Conservation (phyloP, 805 yeast genomes). For the Ogataea ganodermae region DNA sequence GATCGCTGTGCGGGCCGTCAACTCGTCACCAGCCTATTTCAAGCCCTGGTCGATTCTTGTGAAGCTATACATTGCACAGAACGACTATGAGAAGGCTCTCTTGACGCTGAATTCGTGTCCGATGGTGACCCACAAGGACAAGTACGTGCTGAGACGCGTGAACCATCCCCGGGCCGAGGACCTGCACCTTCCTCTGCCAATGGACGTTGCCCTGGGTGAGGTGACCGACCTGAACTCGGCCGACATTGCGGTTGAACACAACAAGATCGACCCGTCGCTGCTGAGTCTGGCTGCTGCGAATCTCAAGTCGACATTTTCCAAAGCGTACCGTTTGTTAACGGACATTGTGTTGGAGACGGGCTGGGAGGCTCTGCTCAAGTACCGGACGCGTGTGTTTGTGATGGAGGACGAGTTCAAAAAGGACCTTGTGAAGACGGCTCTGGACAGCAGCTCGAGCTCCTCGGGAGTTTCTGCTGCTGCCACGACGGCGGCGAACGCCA, state of each 20-base stretch:
- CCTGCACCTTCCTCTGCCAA: slow-evolving; percentile 74
- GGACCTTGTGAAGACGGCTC: slow-evolving; percentile 23
- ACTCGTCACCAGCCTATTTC: slow-evolving; percentile 73
- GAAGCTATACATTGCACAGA: slow-evolving; percentile 59
- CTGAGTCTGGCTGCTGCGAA: slow-evolving; percentile 68
- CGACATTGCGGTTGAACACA: slow-evolving; percentile 67
- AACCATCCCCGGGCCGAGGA: slow-evolving; percentile 53
- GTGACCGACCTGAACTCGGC: slow-evolving; percentile 67
- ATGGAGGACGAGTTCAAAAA: slow-evolving; percentile 65
- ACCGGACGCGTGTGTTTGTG: slow-evolving; percentile 64
- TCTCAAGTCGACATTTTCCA: slow-evolving; percentile 57
- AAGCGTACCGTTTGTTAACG: slow-evolving; percentile 61
- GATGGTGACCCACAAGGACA: slow-evolving; percentile 74
- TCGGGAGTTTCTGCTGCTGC: slow-evolving; percentile 6
- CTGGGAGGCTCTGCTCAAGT: slow-evolving; percentile 66
- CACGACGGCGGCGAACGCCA: slow-evolving; percentile 1
- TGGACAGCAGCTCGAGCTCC: slow-evolving; percentile 16
- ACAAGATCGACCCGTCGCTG: slow-evolving; percentile 61
- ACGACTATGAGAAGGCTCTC: slow-evolving; percentile 71
- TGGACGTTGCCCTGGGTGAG: slow-evolving; percentile 69
- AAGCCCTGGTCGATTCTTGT: slow-evolving; percentile 73
- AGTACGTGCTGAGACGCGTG: slow-evolving; percentile 60
- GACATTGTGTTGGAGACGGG: slow-evolving; percentile 67
- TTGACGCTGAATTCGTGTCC: slow-evolving; percentile 79
- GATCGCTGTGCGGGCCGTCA: slow-evolving; percentile 63